A percentile compares a stretch with the other conserved stretches of the same genome.
Evolutionary conservation across 192 early-diverging fungal species (phyloP).

Genomic region (Entomortierella beljakovae): DNA sequence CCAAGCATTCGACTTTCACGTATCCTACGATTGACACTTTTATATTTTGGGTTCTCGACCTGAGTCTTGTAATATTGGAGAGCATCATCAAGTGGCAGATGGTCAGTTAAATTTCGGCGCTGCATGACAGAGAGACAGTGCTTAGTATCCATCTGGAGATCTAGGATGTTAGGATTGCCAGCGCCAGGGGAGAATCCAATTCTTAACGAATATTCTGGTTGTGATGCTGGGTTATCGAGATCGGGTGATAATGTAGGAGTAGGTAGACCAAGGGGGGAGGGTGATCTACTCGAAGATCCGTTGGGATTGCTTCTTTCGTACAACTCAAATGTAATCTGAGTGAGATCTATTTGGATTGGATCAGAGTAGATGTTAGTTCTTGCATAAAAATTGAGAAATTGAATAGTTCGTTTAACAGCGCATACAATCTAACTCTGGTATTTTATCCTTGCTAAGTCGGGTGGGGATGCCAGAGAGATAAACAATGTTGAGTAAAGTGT

Average conservation of each 20-base stretch:
- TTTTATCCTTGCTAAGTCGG: slow-evolving; percentile 66
- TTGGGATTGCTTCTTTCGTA: slow-evolving; percentile 82
- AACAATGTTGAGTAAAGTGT: slow-evolving; percentile 92
- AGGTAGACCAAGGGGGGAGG: background rate
- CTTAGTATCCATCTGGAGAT: slow-evolving; percentile 85
- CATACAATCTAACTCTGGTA: slow-evolving; percentile 94
- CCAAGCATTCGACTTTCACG: slow-evolving; percentile 50
- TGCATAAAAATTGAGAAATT: background rate
- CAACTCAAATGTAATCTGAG: slow-evolving; percentile 97
- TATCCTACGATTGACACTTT: slow-evolving; percentile 39
- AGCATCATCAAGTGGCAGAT: slow-evolving; percentile 82
- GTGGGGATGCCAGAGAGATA: slow-evolving; percentile 87
- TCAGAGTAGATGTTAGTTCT: too few species aligned
- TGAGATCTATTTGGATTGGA: slow-evolving; percentile 90
- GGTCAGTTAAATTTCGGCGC: slow-evolving; percentile 88
- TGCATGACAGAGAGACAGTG: slow-evolving; percentile 89
- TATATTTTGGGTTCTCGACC: slow-evolving; percentile 59
- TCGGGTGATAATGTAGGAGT: background rate
- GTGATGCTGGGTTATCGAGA: background rate
- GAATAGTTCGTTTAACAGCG: background rate
- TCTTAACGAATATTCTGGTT: slow-evolving; percentile 88
- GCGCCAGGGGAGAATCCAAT: slow-evolving; percentile 93
- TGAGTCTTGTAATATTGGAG: slow-evolving; percentile 67
- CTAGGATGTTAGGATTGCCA: slow-evolving; percentile 90
- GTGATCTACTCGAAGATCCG: slow-evolving; percentile 32